phyloP scores from a whole-genome alignment of 345 rosid genomes.

The Gossypium raimondii region DNA sequence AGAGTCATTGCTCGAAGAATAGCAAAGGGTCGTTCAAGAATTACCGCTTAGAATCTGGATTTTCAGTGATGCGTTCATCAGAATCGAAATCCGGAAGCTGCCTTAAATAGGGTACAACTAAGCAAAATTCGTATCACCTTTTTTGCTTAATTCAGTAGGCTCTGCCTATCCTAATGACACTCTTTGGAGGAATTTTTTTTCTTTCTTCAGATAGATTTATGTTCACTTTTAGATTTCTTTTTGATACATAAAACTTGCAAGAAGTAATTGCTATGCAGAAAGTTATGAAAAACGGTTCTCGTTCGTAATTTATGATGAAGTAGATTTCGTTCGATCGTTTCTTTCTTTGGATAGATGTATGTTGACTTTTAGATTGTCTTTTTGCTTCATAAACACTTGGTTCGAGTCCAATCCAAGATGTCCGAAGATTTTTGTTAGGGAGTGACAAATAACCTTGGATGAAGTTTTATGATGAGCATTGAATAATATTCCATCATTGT shows the following conservation, averaged over 20 bases:
- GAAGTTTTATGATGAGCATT: neutral
- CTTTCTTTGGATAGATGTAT: neutral
- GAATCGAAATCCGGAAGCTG: conserved; percentile 5
- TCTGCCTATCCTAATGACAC: neutral
- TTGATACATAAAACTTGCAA: neutral
- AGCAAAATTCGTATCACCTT: neutral
- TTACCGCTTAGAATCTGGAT: conserved; percentile 54
- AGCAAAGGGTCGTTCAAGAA: conserved; percentile 90
- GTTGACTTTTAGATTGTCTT: neutral
- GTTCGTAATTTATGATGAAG: conserved; percentile 1
- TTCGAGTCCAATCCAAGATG: no score
- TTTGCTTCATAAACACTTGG: neutral
- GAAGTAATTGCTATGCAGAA: neutral
- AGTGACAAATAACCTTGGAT: neutral
- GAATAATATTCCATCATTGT: neutral
- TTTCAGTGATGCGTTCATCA: neutral
- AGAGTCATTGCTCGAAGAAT: conserved; percentile 95
- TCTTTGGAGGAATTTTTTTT: neutral
- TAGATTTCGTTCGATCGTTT: neutral
- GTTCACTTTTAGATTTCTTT: conserved; percentile 1
- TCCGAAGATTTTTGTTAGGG: no score
- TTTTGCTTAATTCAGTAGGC: conserved; percentile 4
- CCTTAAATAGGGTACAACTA: neutral
- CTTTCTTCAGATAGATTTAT: neutral
- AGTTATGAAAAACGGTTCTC: neutral